phyloP scores from a whole-genome alignment of 1,139 yeast species.

The Sugiyamaella neomexicana region DNA sequence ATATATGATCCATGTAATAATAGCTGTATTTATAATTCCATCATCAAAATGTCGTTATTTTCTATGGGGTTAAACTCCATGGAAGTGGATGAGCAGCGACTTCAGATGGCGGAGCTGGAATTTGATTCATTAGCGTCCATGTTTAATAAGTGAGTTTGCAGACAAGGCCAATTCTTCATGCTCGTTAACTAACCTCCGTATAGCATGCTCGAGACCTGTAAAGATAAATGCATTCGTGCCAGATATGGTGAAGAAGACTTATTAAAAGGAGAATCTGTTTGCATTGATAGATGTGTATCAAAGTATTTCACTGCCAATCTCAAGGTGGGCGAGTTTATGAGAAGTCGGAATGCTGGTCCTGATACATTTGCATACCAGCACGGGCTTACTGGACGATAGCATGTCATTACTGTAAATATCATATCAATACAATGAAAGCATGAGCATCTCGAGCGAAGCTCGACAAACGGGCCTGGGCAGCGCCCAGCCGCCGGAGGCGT shows the following conservation, averaged over 20 bases:
- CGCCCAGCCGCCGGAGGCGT: neutral
- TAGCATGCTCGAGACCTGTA: slow-evolving; percentile 57
- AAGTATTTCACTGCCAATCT: slow-evolving; percentile 95
- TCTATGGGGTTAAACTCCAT: slow-evolving; percentile 36
- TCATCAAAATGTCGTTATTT: slow-evolving; percentile 34
- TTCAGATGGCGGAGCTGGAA: slow-evolving; percentile 73
- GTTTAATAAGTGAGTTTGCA: slow-evolving; percentile 50
- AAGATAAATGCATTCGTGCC: slow-evolving; percentile 69
- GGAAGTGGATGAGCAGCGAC: slow-evolving; percentile 64
- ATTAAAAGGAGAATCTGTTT: slow-evolving; percentile 80
- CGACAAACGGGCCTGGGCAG: neutral
- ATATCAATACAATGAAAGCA: neutral
- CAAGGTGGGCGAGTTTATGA: slow-evolving; percentile 57
- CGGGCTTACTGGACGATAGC: slow-evolving; percentile 8
- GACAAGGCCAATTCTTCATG: neutral
- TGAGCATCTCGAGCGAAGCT: neutral
- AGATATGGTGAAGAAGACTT: slow-evolving; percentile 80
- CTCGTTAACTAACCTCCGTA: neutral
- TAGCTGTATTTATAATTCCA: neutral
- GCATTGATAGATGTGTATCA: slow-evolving; percentile 96
- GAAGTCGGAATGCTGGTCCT: slow-evolving; percentile 31
- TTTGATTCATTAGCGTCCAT: slow-evolving; percentile 70
- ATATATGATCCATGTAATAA: too few relatives aligned
- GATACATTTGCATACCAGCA: slow-evolving; percentile 23
- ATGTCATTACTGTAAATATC: neutral